A percentile compares a stretch with the other conserved stretches of the same genome.
These are phyloP conservation scores for Cladosporium velox DNA, from an alignment of 2,329 filamentous ascomycete species.

Conservation along the genomic window DNA sequence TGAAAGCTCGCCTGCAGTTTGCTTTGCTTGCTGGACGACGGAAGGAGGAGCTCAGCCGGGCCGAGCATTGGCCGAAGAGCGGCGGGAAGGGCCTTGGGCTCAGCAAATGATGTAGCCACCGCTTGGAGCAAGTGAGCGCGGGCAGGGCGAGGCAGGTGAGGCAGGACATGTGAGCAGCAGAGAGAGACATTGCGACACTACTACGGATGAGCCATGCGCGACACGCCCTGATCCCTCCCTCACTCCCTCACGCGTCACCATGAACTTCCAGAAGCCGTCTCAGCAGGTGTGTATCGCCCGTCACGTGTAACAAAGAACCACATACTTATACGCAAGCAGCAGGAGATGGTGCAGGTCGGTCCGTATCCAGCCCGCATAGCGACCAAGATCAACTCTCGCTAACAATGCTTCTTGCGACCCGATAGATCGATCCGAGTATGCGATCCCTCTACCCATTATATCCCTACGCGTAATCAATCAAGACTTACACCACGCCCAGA, in stretches of 20 bases:
- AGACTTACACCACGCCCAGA: conserved; percentile 49
- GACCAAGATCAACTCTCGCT: conserved; percentile 36
- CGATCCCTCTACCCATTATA: neutral
- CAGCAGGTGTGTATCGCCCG: conserved; percentile 42
- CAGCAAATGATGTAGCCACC: neutral
- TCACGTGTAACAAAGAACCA: neutral
- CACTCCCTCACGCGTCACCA: conserved; percentile 27
- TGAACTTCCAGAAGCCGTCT: conserved; percentile 48
- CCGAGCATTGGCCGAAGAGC: neutral
- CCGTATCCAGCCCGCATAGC: conserved; percentile 52
- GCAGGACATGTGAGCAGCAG: conserved; percentile 13
- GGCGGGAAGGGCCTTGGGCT: neutral
- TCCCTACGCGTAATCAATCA: neutral
- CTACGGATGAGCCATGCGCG: neutral
- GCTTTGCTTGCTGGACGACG: neutral
- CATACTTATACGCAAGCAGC: conserved; percentile 35
- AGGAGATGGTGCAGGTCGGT: conserved; percentile 99
- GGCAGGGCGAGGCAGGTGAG: neutral
- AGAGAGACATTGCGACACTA: neutral
- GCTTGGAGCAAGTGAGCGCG: neutral
- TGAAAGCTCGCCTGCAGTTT: neutral
- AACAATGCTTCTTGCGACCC: conserved; percentile 39
- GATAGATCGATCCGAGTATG: conserved; percentile 41
- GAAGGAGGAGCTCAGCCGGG: neutral
- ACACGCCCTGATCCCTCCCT: neutral